phyloP scores from a whole-genome alignment of 202 grass and related monocot species.

The Zizania palustris region DNA sequence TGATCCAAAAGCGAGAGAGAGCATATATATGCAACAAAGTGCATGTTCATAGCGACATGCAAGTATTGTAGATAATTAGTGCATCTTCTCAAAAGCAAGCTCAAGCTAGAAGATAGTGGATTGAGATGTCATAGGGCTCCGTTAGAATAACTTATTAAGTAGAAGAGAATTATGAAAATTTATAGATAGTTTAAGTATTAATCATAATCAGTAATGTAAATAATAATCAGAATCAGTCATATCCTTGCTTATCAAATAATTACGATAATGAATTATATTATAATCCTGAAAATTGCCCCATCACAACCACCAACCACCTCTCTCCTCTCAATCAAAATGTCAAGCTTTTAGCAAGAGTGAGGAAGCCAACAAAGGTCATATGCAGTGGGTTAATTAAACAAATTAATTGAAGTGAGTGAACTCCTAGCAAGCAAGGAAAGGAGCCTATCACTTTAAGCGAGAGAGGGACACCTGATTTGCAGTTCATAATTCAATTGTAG shows the following conservation, averaged over 20 bases:
- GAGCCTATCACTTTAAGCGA: conserved; percentile 25
- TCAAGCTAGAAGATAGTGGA: conserved; percentile 52
- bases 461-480: background rate
- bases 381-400: conserved; percentile 28
- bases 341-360: conserved; percentile 46
- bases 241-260: too few species aligned
- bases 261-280: too few species aligned
- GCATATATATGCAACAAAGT: conserved; percentile 40
- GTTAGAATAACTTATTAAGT: too few species aligned
- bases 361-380: conserved; percentile 13
- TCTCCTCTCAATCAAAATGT: conserved; percentile 40
- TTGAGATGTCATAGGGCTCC: conserved; percentile 51
- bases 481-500: conserved; percentile 39
- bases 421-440: conserved; percentile 29
- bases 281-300: background rate
- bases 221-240: too few species aligned
- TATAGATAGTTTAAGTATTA: too few species aligned
- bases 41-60: conserved; percentile 27
- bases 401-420: conserved; percentile 22
- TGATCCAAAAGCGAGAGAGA: conserved; percentile 23
- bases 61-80: conserved; percentile 32
- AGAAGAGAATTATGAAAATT: too few species aligned
- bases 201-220: too few species aligned
- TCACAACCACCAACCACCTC: conserved; percentile 48
- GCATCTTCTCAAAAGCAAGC: conserved; percentile 44